phyloP scores from a whole-genome alignment of 805 yeast species.

The Candida boleticola region DNA sequence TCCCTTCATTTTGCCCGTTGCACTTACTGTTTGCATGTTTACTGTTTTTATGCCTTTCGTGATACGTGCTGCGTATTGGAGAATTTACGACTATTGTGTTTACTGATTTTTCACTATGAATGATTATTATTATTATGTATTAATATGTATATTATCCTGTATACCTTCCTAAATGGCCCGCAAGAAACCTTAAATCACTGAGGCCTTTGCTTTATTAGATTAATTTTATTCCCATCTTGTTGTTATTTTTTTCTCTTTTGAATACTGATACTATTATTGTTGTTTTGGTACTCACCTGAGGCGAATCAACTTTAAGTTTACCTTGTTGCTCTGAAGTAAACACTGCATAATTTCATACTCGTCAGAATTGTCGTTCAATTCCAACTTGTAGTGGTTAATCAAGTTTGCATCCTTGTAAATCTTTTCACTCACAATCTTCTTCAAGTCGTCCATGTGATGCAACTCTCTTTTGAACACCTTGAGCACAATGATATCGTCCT shows the following conservation, averaged over 20 bases:
- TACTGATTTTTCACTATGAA: too few relatives aligned
- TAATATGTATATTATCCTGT: background rate
- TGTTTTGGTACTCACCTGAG: too few relatives aligned
- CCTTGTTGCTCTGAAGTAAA: conserved; percentile 21
- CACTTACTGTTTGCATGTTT: background rate
- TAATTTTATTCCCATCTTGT: too few relatives aligned
- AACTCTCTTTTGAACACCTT: conserved; percentile 22
- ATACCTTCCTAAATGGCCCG: background rate
- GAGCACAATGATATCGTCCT: conserved; percentile 29
- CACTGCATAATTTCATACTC: conserved; percentile 14
- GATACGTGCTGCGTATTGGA: too few relatives aligned
- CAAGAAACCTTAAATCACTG: too few relatives aligned
- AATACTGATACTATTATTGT: background rate
- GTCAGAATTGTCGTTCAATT: conserved; percentile 13
- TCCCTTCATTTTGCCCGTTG: too few relatives aligned
- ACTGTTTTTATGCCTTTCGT: background rate
- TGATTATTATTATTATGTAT: background rate
- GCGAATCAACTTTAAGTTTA: conserved; percentile 22
- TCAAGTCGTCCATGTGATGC: conserved; percentile 23
- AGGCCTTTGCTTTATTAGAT: too few relatives aligned
- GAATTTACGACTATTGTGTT: too few relatives aligned
- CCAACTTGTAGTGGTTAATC: conserved; percentile 25
- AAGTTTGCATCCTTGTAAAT: conserved; percentile 29
- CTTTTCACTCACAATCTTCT: conserved; percentile 25
- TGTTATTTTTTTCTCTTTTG: too few relatives aligned